These are phyloP conservation scores for Epichloe elymi DNA, from an alignment of 2,329 filamentous ascomycete species.

Conservation along the genomic window DNA sequence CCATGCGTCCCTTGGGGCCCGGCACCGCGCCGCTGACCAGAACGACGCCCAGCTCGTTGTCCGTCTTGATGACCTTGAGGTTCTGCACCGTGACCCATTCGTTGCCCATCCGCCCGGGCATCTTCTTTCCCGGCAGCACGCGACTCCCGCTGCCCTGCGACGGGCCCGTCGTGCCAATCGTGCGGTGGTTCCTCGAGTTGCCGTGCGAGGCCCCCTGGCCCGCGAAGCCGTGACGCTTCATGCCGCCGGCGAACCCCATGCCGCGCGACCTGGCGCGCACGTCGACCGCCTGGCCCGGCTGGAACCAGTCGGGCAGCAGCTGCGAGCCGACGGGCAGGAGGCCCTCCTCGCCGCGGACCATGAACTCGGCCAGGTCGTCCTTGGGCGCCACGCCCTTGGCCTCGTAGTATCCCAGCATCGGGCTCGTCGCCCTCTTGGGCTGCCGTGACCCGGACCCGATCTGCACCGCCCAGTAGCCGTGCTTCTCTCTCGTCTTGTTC, in stretches of 20 bases:
- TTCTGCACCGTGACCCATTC: constrained; percentile 84
- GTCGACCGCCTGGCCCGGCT: constrained; percentile 82
- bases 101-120: constrained; percentile 92
- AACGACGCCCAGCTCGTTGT: constrained; percentile 75
- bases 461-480: constrained; percentile 93
- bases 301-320: constrained; percentile 82
- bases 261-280: constrained; percentile 66
- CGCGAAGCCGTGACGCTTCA: constrained; percentile 87
- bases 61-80: constrained; percentile 75
- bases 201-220: constrained; percentile 91
- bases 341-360: constrained; percentile 60
- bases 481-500: constrained; percentile 64
- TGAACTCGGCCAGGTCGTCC: constrained; percentile 73
- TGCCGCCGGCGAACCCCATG: constrained; percentile 91
- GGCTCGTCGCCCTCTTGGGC: constrained; percentile 63
- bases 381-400: constrained; percentile 73
- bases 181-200: constrained; percentile 87
- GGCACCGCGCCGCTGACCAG: constrained; percentile 77
- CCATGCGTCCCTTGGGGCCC: constrained; percentile 74
- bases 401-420: constrained; percentile 80
- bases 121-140: constrained; percentile 92
- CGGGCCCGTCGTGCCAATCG: constrained; percentile 79
- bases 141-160: constrained; percentile 86
- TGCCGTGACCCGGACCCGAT: constrained; percentile 67
- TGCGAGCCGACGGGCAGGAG: constrained; percentile 62